Evolutionary conservation across 257 asterid genomes (phyloP), one percentile per base, ranked within the genome.

Genomic region (Nicotiana tabacum): DNA sequence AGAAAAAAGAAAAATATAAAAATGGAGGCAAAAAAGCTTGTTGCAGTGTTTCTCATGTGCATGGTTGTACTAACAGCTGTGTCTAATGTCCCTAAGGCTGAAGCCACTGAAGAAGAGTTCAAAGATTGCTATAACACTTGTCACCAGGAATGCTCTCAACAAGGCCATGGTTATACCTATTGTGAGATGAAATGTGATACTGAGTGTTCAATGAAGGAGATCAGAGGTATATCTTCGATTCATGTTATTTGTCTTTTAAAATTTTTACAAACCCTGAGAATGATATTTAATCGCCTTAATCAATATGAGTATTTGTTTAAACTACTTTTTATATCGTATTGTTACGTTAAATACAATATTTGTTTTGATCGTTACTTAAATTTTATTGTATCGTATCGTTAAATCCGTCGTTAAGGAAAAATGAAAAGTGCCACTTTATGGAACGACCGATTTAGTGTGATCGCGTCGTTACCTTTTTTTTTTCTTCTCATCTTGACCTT

Each of bases 161-260:
- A 56, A 0, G 85, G 83, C 62, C 67, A 79, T 4, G 83, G 83
- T 21, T 85, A 68, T 33, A 82, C 85, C 35, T 77, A 68, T 48
- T 82, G 88, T 57, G 88, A 82, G 83, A 68, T 82, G 83, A 82
- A 82, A 21, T 85, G 85, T 24, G 82, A 82, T 51, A 15, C n/a
- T 29, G 69, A 82, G 13, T 82, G 88, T n/a, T 64, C 60, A 16
- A 43, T 2, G n/a, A 58, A 82, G 56, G 83, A 77, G 21, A 21
- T 77, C 15, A 9, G 21, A 46, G 88, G 85, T 85, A 79, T 48
- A 74, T 13, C 15, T 8, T 4, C 48, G 0, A 43, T 15, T 1
- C 15, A 35, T 68, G 17, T 35, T 18, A 35, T 16, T 3, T 9
- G 17, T 68, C 77, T 68, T 17, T 35, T 66, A 32, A 66, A 1